Evolutionary conservation across 306 rosid genomes (phyloP), one percentile per base, ranked within the genome.

Genomic region (Glycine soja): DNA sequence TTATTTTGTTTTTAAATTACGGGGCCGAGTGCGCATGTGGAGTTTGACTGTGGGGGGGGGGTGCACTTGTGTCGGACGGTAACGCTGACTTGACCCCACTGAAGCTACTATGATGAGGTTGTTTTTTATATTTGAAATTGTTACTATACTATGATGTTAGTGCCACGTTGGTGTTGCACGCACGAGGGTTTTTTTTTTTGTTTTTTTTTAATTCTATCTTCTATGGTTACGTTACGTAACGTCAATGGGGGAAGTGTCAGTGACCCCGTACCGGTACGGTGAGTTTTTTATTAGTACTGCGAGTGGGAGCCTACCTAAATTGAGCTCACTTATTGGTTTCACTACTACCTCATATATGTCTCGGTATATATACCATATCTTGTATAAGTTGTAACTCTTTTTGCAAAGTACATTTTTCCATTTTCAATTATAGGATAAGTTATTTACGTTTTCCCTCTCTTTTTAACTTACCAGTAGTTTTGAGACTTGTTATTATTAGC

Each of bases 1-100:
- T 9, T 24, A 24, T 24, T 24, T 38, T 38, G 3, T 5, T 16
- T 16, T 24, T 24, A 24, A 24, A 16, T 56, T 4, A 24, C 19
- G 40, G 40, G n/a, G 40, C 40, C 66, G 18, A 8, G 45, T 74
- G 87, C 80, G 32, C 85, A 79, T 72, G 87, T 86, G 87, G 85
- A 42, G 70, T 88, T 90, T 90, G 92, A 92, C 93, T 15, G 45
- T 67, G 30, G 16, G 30, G 71, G 30, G 16, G 30, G 71, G 52
- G 42, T 6, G 52, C 18, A 78, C 66, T 52, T 52, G 77, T 83
- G 86, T 84, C 78, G 30, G 72, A 54, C 36, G 61, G 79, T 54
- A 57, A 51, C 18, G 40, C 57, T 69, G 86, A 36, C 72, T 57
- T 48, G 86, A 24, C 72, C 83, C 79, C 54, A 68, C 64, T 0